phyloP scores from a whole-genome alignment of 2,329 filamentous ascomycete genomes.

The Nothopassalora personata region DNA sequence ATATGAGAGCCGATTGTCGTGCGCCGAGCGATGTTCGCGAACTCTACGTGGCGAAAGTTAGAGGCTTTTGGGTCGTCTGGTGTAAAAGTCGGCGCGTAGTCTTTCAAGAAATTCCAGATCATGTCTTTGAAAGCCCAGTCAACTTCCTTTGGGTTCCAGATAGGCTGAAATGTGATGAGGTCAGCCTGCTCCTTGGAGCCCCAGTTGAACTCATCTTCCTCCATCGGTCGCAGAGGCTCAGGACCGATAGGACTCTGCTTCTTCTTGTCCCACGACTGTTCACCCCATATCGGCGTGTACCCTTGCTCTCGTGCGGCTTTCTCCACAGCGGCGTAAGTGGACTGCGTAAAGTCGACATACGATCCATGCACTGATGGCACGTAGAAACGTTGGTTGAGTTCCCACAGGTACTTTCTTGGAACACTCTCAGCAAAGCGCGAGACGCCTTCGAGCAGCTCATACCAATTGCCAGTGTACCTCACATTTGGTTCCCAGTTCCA shows the following conservation, averaged over 20 bases:
- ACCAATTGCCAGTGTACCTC: slow-evolving; percentile 73
- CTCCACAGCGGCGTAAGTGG: slow-evolving; percentile 39
- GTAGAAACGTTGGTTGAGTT: slow-evolving; percentile 54
- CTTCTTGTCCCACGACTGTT: slow-evolving; percentile 60
- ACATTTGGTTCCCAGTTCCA: slow-evolving; percentile 86
- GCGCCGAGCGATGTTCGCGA: slow-evolving; percentile 58
- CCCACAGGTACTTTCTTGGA: slow-evolving; percentile 55
- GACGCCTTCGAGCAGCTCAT: slow-evolving; percentile 68
- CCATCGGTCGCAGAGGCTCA: slow-evolving; percentile 63
- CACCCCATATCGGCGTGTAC: slow-evolving; percentile 65
- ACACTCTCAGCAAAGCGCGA: slow-evolving; percentile 49
- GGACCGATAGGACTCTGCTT: slow-evolving; percentile 74
- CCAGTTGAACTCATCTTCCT: slow-evolving; percentile 78
- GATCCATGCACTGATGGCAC: slow-evolving; percentile 49
- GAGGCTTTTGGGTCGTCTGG: slow-evolving; percentile 53
- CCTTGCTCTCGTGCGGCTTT: slow-evolving; percentile 34
- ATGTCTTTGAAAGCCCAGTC: slow-evolving; percentile 60
- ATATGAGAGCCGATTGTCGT: slow-evolving; percentile 85
- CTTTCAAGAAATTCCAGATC: slow-evolving; percentile 46
- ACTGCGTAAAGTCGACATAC: slow-evolving; percentile 43
- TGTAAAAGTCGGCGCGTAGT: slow-evolving; percentile 73
- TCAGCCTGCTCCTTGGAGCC: slow-evolving; percentile 88
- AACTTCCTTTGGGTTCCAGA: slow-evolving; percentile 84
- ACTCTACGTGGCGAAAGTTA: slow-evolving; percentile 48
- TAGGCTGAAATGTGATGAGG: slow-evolving; percentile 82